Percentiles rank a stretch among this genome's conserved stretches.
phyloP scores from a whole-genome alignment of 139 green algal species.

The Chlamydomonas schloesseri region DNA sequence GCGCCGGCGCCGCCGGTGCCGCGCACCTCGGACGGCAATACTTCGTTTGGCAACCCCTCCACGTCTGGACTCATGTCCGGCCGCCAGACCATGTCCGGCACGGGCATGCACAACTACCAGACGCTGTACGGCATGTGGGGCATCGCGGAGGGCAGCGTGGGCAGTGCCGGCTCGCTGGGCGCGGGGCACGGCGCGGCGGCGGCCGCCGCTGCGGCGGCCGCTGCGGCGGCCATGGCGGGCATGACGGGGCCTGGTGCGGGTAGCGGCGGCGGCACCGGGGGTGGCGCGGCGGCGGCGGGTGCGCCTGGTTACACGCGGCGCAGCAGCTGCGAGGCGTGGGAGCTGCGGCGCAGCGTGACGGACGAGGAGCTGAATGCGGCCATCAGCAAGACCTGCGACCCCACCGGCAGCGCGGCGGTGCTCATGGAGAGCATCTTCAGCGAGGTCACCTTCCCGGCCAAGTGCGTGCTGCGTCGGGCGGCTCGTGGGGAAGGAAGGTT shows the following conservation, averaged over 20 bases:
- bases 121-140: not conserved
- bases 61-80: not conserved
- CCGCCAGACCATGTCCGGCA: not conserved
- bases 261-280: not conserved
- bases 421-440: conserved; percentile 43
- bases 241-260: no score
- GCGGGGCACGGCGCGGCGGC: not conserved
- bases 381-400: conserved; percentile 31
- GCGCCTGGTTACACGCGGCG: not conserved
- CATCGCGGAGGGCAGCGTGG: conserved; percentile 11
- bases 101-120: not conserved
- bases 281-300: no score
- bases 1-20: no score
- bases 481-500: no score
- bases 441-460: conserved; percentile 41
- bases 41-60: no score
- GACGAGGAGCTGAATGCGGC: conserved; percentile 41
- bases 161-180: not conserved
- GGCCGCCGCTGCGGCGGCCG: not conserved
- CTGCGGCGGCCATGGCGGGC: not conserved
- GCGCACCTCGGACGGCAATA: no score
- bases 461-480: not conserved
- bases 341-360: conserved; percentile 33
- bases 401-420: conserved; percentile 26
- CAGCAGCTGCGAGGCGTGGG: conserved; percentile 17